Percentiles rank a stretch among this genome's conserved stretches.
Conservation (phyloP, 78 protist species). For the Dictyostelium firmibasis region DNA sequence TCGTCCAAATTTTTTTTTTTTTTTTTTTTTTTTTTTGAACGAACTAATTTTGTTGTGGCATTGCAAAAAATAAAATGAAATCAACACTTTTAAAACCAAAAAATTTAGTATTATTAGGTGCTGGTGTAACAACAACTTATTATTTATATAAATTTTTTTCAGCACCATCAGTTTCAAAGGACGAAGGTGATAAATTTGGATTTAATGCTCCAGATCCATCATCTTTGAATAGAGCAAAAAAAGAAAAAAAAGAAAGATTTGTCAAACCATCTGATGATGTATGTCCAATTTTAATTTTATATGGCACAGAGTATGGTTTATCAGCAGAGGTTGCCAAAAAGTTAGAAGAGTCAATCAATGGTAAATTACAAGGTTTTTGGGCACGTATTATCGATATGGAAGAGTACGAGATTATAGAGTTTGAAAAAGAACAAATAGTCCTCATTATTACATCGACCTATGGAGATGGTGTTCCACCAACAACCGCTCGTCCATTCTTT, state of each 20-base stretch:
- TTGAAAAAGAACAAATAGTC: slow-evolving; percentile 65
- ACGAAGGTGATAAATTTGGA: slow-evolving; percentile 30
- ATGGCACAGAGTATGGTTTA: slow-evolving; percentile 58
- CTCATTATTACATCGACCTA: slow-evolving; percentile 58
- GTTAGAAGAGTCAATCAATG: slow-evolving; percentile 18
- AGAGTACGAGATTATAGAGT: slow-evolving; percentile 53
- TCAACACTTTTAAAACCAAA: slow-evolving; percentile 12
- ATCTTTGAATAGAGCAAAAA: background rate
- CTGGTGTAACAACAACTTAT: slow-evolving; percentile 11
- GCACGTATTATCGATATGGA: slow-evolving; percentile 71
- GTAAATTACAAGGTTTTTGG: slow-evolving; percentile 1
- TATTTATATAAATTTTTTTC: slow-evolving; percentile 50
- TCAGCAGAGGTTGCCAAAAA: slow-evolving; percentile 44
- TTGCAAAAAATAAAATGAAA: background rate
- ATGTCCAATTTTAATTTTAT: slow-evolving; percentile 17
- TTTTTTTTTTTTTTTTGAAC: background rate
- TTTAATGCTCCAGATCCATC: slow-evolving; percentile 13
- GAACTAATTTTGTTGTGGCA: no score
- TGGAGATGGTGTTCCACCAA: slow-evolving; percentile 81
- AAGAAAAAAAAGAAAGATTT: slow-evolving; percentile 49
- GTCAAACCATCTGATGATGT: slow-evolving; percentile 1
- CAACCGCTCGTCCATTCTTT: slow-evolving; percentile 79
- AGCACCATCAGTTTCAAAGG: background rate
- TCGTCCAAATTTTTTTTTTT: background rate
- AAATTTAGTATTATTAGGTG: slow-evolving; percentile 46